Evolutionary conservation across 495 filamentous ascomycete genomes (phyloP).

Genomic region (Platismatia glauca): DNA sequence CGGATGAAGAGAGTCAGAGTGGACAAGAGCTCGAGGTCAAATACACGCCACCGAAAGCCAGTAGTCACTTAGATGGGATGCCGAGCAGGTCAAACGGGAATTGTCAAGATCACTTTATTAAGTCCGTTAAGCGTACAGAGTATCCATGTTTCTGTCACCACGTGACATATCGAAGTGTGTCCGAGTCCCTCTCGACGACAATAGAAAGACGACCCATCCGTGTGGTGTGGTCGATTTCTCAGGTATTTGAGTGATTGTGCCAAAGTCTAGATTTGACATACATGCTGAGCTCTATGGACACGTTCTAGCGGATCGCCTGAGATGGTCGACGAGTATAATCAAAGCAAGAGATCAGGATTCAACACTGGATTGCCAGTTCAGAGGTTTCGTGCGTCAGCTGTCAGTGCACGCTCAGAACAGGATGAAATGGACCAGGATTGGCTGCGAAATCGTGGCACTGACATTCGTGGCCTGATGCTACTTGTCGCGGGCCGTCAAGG

Average conservation of each 20-base stretch:
- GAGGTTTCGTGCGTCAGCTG: not conserved
- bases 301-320: not conserved
- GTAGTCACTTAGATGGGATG: not conserved
- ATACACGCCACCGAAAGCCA: not conserved
- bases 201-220: not conserved
- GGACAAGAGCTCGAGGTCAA: not conserved
- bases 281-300: not conserved
- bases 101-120: not conserved
- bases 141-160: slow-evolving; percentile 2
- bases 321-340: not conserved
- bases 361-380: not conserved
- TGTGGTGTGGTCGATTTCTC: slow-evolving; percentile 3
- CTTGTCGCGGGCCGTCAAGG: not conserved
- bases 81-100: not conserved
- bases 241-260: not conserved
- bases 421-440: not conserved
- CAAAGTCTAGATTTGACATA: not conserved
- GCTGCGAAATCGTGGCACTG: not conserved
- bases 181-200: not conserved
- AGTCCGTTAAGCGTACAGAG: not conserved
- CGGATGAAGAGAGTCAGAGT: not conserved
- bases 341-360: too few relatives aligned
- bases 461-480: not conserved
- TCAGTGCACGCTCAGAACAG: not conserved
- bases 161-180: not conserved